Evolutionary conservation across 78 protist species (phyloP).

Genomic region (Guillardia theta): DNA sequence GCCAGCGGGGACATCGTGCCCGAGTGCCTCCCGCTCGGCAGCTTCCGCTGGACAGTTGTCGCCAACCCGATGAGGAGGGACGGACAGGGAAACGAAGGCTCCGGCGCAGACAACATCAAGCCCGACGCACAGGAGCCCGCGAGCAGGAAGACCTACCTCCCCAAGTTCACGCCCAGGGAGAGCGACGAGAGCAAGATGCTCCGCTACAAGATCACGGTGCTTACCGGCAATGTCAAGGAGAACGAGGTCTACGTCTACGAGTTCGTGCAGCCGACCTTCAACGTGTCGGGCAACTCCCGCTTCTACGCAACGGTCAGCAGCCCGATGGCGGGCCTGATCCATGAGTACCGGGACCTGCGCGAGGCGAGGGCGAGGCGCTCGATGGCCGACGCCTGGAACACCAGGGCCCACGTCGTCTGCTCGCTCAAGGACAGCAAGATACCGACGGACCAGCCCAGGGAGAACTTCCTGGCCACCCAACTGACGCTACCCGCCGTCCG

Average conservation of each 20-base stretch:
- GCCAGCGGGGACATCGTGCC: neutral
- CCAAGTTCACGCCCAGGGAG: no score
- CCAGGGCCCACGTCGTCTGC: neutral
- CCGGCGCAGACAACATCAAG: no score
- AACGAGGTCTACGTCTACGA: neutral
- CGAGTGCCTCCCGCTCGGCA: neutral
- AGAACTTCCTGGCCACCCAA: neutral
- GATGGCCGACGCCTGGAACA: conserved; percentile 18
- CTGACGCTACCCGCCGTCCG: neutral
- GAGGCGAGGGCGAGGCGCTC: neutral
- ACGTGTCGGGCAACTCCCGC: neutral
- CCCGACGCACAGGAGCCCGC: no score
- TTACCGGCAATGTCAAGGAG: neutral
- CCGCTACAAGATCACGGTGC: neutral
- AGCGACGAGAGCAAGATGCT: neutral
- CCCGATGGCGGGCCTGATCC: neutral
- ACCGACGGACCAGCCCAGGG: neutral
- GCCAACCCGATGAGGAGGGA: neutral
- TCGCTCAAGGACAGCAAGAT: neutral
- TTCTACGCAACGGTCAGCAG: neutral
- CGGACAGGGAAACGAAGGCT: neutral
- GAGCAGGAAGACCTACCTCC: no score
- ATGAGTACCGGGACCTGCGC: neutral
- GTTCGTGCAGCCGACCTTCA: neutral
- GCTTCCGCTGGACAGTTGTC: neutral